These are phyloP conservation scores for Pestalotiopsis sp. DNA, from an alignment of 2,329 filamentous ascomycete genomes.

Conservation along the genomic window DNA sequence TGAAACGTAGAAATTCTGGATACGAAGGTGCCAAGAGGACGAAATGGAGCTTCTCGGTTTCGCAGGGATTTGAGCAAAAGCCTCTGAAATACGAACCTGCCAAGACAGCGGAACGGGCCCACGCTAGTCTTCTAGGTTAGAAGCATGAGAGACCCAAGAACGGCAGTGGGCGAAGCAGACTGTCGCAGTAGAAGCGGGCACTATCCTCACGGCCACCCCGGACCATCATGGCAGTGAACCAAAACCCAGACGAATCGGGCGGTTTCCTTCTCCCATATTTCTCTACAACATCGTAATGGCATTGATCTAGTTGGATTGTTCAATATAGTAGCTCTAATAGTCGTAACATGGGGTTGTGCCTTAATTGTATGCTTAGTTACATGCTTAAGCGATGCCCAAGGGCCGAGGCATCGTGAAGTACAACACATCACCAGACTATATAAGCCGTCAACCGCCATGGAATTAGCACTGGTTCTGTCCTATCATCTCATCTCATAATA, in stretches of 20 bases:
- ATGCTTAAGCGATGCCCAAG: neutral
- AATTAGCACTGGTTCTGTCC: neutral
- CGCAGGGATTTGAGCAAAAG: neutral
- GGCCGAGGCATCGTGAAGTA: neutral
- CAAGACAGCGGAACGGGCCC: neutral
- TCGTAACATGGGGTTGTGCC: neutral
- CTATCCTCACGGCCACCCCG: neutral
- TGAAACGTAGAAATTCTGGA: conserved; percentile 2
- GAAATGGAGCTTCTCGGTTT: conserved; percentile 11
- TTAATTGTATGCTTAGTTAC: conserved; percentile 2
- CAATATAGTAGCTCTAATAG: neutral
- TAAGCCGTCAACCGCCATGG: neutral
- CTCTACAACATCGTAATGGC: neutral
- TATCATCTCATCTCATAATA: neutral
- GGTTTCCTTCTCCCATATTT: conserved; percentile 1
- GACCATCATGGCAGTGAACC: neutral
- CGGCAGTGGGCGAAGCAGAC: neutral
- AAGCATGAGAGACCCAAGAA: neutral
- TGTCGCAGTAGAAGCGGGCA: neutral
- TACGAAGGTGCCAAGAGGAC: conserved; percentile 7
- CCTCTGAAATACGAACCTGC: conserved; percentile 1
- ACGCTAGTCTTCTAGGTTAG: conserved; percentile 7
- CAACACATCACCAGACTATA: neutral
- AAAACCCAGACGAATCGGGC: neutral
- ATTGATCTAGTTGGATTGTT: neutral